A percentile compares a stretch with the other conserved stretches of the same genome.
These are phyloP conservation scores for Talaromyces liani DNA, from an alignment of 495 filamentous ascomycete genomes.

Conservation along the genomic window DNA sequence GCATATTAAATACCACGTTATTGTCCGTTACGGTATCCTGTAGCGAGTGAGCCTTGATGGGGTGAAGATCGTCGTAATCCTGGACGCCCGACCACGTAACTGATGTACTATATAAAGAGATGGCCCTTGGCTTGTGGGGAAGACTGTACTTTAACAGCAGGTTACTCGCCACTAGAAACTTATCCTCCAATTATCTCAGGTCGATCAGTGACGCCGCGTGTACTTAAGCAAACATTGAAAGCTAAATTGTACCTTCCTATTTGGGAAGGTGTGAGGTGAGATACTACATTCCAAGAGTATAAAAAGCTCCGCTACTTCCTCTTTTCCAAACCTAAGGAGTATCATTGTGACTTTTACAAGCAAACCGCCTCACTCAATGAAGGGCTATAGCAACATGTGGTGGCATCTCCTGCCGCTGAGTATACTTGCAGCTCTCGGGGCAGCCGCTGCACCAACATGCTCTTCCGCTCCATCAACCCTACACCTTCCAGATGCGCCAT, in stretches of 20 bases:
- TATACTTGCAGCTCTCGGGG: not conserved
- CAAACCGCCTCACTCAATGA: not conserved
- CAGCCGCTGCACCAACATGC: slow-evolving; percentile 5
- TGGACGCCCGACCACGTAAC: not conserved
- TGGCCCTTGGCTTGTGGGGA: not conserved
- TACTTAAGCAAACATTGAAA: not conserved
- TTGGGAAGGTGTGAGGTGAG: not conserved
- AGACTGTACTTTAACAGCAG: not conserved
- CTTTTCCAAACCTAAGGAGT: not conserved
- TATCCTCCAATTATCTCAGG: not conserved
- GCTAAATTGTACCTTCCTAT: not conserved
- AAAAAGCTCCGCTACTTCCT: not conserved
- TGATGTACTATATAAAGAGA: not conserved
- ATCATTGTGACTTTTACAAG: no score
- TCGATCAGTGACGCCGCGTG: not conserved
- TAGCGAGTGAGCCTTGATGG: not conserved
- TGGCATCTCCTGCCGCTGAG: not conserved
- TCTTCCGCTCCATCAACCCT: slow-evolving; percentile 12
- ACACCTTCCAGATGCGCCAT: slow-evolving; percentile 34
- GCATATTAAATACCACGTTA: not conserved
- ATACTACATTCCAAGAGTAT: not conserved
- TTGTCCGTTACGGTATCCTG: not conserved
- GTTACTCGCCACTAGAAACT: not conserved
- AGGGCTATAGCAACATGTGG: not conserved
- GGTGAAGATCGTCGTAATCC: not conserved